A percentile compares a stretch with the other conserved stretches of the same genome.
Evolutionary conservation across 2,329 filamentous ascomycete genomes (phyloP).

Genomic region (Exophiala aquamarina): DNA sequence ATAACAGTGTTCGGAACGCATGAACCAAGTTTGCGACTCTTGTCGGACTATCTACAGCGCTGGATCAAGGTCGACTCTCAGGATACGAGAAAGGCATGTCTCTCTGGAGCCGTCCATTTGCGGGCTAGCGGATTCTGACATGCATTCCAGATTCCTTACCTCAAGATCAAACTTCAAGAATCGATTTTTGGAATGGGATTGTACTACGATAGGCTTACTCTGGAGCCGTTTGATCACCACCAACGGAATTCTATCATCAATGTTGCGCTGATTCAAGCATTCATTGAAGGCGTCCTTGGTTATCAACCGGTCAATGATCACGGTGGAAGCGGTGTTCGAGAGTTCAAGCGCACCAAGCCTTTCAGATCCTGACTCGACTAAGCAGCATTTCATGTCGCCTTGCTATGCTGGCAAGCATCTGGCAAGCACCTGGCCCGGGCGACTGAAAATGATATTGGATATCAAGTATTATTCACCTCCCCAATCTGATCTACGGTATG

Average conservation of each 20-base stretch:
- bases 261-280: conserved; percentile 4
- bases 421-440: too few species aligned
- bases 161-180: conserved; percentile 7
- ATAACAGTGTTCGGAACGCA: conserved; percentile 10
- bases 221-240: conserved; percentile 11
- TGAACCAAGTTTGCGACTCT: conserved; percentile 9
- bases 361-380: conserved; percentile 3
- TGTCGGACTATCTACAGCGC: conserved; percentile 10
- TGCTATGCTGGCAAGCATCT: too few species aligned
- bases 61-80: conserved; percentile 13
- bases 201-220: conserved; percentile 9
- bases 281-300: conserved; percentile 11
- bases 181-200: conserved; percentile 14
- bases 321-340: conserved; percentile 2
- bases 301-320: conserved; percentile 2
- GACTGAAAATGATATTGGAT: too few species aligned
- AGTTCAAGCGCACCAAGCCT: conserved; percentile 2
- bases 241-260: conserved; percentile 6
- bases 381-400: too few species aligned
- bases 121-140: too few species aligned
- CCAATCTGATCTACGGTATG: too few species aligned
- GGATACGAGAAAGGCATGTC: conserved; percentile 6
- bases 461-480: too few species aligned
- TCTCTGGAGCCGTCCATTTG: too few species aligned
- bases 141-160: conserved; percentile 11